Evolutionary conservation across 1,284 basidiomycete genomes (phyloP).

Genomic region (Mycocalia duriaeana): DNA sequence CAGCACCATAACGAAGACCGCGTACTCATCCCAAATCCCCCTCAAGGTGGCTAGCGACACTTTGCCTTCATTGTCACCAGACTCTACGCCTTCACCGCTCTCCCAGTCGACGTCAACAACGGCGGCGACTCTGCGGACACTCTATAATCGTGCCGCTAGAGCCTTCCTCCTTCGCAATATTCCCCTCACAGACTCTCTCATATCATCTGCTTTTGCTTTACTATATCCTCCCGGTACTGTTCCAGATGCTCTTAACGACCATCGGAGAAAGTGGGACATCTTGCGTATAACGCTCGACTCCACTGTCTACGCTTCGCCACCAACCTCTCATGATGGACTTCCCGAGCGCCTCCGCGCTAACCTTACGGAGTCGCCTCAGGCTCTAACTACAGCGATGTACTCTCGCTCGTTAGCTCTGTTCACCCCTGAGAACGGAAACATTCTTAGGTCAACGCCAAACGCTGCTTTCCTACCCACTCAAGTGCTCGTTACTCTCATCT

Average conservation of each 20-base stretch:
- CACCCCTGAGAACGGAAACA: constrained; percentile 40
- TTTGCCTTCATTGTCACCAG: too few species aligned
- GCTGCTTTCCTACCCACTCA: constrained; percentile 61
- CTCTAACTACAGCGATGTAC: constrained; percentile 53
- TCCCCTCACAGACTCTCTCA: constrained; percentile 54
- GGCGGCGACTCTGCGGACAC: constrained; percentile 51
- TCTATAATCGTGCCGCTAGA: constrained; percentile 70
- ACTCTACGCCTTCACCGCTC: constrained; percentile 13
- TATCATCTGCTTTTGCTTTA: constrained; percentile 64
- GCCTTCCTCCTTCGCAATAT: constrained; percentile 73
- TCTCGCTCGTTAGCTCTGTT: constrained; percentile 63
- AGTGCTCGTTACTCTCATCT: constrained; percentile 62
- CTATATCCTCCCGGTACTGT: constrained; percentile 42
- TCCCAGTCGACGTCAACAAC: constrained; percentile 27
- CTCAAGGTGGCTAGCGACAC: constrained; percentile 21
- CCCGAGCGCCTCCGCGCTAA: constrained; percentile 47
- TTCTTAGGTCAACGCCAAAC: constrained; percentile 31
- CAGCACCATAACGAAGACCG: constrained; percentile 25
- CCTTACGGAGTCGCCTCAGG: constrained; percentile 52
- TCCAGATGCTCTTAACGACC: constrained; percentile 43
- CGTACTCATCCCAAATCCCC: constrained; percentile 18
- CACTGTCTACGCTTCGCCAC: constrained; percentile 58
- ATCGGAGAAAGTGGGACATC: constrained; percentile 78
- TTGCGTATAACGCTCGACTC: constrained; percentile 77
- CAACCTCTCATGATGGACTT: constrained; percentile 35